Evolutionary conservation across 2,329 filamentous ascomycete genomes (phyloP).

Genomic region (Calonectria naviculata): DNA sequence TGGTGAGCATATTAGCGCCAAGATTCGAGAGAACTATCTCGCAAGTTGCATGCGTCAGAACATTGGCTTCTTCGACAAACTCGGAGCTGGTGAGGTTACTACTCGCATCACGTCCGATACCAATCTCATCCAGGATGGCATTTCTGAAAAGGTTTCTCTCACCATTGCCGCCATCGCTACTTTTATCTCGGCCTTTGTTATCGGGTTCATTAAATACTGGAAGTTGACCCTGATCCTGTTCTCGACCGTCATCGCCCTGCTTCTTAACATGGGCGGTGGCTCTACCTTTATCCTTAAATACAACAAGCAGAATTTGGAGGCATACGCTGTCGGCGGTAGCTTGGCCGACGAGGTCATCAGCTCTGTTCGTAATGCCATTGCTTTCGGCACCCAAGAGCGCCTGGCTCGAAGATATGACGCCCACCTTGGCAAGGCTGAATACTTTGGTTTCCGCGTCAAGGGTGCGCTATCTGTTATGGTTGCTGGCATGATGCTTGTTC

Average conservation of each 20-base stretch:
- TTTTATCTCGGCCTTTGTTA: constrained; percentile 89
- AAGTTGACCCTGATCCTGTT: constrained; percentile 90
- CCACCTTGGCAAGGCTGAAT: constrained; percentile 79
- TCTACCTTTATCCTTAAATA: constrained; percentile 83
- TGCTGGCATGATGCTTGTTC: constrained; percentile 82
- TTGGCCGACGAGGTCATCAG: constrained; percentile 95
- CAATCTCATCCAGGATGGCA: constrained; percentile 92
- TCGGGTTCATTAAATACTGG: constrained; percentile 93
- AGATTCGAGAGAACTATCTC: constrained; percentile 86
- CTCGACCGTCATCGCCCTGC: constrained; percentile 83
- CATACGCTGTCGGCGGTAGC: constrained; percentile 87
- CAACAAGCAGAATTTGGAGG: constrained; percentile 80
- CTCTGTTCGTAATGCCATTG: constrained; percentile 90
- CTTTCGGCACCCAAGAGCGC: constrained; percentile 93
- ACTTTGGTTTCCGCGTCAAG: constrained; percentile 82
- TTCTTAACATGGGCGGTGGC: constrained; percentile 80
- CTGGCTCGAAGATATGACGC: constrained; percentile 87
- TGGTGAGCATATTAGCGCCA: constrained; percentile 81
- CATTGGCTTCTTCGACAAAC: constrained; percentile 92
- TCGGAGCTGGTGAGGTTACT: constrained; percentile 92
- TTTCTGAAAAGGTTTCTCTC: constrained; percentile 88
- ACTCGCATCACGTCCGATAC: constrained; percentile 95
- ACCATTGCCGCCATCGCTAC: constrained; percentile 82
- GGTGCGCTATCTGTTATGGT: constrained; percentile 81
- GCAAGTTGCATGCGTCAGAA: constrained; percentile 87